A percentile compares a stretch with the other conserved stretches of the same genome.
These are phyloP conservation scores for Pleurotus citrinopileatus DNA, from an alignment of 768 basidiomycete genomes.

Conservation along the genomic window DNA sequence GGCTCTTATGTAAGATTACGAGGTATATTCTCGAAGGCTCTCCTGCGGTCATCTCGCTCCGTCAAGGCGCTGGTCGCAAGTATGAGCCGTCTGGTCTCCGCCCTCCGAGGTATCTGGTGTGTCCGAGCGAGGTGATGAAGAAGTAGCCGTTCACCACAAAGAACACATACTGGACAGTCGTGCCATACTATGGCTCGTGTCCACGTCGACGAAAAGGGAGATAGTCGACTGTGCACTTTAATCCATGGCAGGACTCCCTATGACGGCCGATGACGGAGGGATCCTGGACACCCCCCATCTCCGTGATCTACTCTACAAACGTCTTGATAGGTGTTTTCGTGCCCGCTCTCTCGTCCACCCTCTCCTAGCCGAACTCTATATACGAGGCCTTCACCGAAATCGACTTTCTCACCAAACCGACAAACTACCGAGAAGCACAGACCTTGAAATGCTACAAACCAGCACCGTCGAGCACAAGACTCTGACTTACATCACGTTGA, in stretches of 20 bases:
- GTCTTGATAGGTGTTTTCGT: conserved; percentile 1
- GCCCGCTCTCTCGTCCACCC: background rate
- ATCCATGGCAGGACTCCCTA: conserved; percentile 8
- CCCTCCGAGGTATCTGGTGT: background rate
- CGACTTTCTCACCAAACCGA: conserved; percentile 3
- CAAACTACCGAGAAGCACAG: background rate
- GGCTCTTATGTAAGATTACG: too few species aligned
- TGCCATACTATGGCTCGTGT: conserved; percentile 7
- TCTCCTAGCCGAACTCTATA: conserved; percentile 4
- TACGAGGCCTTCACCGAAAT: conserved; percentile 4
- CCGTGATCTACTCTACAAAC: background rate
- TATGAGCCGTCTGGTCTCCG: too few species aligned
- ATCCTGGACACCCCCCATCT: background rate
- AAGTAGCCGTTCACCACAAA: background rate
- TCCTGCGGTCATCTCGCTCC: too few species aligned
- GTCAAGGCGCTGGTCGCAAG: too few species aligned
- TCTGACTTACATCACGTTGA: background rate
- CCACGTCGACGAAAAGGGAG: conserved; percentile 6
- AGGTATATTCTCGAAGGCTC: too few species aligned
- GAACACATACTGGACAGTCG: conserved; percentile 1
- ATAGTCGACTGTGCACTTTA: conserved; percentile 8
- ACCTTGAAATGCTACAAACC: background rate
- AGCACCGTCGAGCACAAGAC: background rate
- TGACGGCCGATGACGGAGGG: background rate
- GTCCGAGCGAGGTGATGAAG: conserved; percentile 9